Percentiles rank a stretch among this genome's conserved stretches.
Evolutionary conservation across 73 alveolate genomes (phyloP).

Genomic region (Blepharisma stoltei): DNA sequence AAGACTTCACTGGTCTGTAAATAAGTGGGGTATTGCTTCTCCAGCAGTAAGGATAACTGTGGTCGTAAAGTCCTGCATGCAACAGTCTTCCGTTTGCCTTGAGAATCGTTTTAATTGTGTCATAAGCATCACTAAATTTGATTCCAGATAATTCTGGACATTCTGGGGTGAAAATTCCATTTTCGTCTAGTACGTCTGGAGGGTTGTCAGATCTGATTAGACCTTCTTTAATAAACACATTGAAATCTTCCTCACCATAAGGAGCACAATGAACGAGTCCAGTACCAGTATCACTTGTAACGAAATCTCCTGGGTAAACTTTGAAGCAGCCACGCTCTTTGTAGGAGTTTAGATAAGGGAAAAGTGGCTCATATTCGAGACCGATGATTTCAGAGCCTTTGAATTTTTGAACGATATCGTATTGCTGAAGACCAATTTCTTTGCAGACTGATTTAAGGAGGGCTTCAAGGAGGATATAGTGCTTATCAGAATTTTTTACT

Average conservation of each 20-base stretch:
- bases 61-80: conserved; percentile 78
- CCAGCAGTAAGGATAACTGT: conserved; percentile 99
- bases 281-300: conserved; percentile 97
- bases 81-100: conserved; percentile 85
- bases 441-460: conserved; percentile 69
- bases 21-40: conserved; percentile 99
- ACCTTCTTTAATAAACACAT: conserved; percentile 68
- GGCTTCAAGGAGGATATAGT: conserved; percentile 84
- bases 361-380: conserved; percentile 90
- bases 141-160: conserved; percentile 90
- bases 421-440: conserved; percentile 50
- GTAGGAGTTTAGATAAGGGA: conserved; percentile 68
- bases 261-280: conserved; percentile 99
- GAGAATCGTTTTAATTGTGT: conserved; percentile 73
- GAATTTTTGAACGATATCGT: conserved; percentile 39
- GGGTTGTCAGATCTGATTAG: conserved; percentile 88
- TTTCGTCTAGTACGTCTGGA: conserved; percentile 95
- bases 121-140: conserved; percentile 95
- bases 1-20: conserved; percentile 90
- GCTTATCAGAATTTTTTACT: conserved; percentile 59
- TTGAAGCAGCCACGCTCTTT: conserved; percentile 89
- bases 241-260: conserved; percentile 99
- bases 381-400: conserved; percentile 92
- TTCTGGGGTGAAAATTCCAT: conserved; percentile 92
- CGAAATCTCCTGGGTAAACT: conserved; percentile 89